A percentile compares a stretch with the other conserved stretches of the same genome.
These are phyloP conservation scores for Penicillium vulpinum DNA, from an alignment of 2,329 filamentous ascomycete species.

Conservation along the genomic window DNA sequence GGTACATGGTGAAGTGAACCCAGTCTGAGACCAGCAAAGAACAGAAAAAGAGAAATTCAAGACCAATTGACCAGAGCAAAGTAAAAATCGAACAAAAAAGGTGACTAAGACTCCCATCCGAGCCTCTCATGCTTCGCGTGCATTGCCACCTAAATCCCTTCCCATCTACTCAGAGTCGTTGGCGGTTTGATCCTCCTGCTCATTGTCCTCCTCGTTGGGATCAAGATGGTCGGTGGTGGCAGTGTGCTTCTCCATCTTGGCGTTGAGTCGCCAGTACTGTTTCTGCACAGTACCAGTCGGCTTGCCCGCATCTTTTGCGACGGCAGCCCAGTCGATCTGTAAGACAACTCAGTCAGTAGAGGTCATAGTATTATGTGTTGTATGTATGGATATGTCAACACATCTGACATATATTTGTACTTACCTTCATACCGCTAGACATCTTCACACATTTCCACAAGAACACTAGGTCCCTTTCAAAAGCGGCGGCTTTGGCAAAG, in stretches of 20 bases:
- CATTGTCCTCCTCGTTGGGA: background rate
- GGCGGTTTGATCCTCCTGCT: background rate
- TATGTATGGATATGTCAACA: background rate
- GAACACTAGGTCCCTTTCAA: background rate
- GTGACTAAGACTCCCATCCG: background rate
- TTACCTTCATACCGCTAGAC: background rate
- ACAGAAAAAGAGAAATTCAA: background rate
- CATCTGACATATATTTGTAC: background rate
- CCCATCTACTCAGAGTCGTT: background rate
- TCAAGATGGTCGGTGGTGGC: background rate
- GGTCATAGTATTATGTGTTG: background rate
- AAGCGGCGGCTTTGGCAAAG: too few relatives aligned
- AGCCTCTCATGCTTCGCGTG: background rate
- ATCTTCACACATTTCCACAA: background rate
- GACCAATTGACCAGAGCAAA: too few relatives aligned
- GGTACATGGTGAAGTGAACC: background rate
- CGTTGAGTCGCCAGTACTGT: background rate
- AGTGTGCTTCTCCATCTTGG: background rate
- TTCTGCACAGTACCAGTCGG: background rate
- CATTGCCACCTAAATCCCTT: background rate
- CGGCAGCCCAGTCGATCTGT: background rate
- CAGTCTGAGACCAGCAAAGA: background rate
- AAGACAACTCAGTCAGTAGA: background rate
- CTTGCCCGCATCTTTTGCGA: background rate
- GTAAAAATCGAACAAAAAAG: background rate